A percentile compares a stretch with the other conserved stretches of the same genome.
phyloP scores from a whole-genome alignment of 164 flowering plant species.

The Santalum album region DNA sequence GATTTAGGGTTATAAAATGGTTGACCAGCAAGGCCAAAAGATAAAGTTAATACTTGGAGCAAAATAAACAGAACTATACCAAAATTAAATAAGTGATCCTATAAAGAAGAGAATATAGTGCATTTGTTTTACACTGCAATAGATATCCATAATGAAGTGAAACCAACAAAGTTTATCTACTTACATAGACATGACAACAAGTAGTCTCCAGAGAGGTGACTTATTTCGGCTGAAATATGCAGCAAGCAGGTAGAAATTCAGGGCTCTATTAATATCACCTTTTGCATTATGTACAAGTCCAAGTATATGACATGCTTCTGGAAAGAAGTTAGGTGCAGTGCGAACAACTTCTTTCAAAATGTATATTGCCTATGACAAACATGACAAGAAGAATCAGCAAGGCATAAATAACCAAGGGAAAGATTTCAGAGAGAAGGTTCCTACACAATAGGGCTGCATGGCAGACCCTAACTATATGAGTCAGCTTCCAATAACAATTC shows the following conservation, averaged over 20 bases:
- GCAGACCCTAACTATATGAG: too few species aligned
- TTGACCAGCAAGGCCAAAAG: too few species aligned
- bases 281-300: conserved; percentile 49
- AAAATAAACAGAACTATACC: too few species aligned
- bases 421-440: too few species aligned
- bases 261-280: conserved; percentile 43
- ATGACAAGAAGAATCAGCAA: background rate
- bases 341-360: conserved; percentile 45
- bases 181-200: conserved; percentile 37
- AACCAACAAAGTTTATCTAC: conserved; percentile 1
- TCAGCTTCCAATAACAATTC: too few species aligned
- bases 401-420: too few species aligned
- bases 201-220: conserved; percentile 59
- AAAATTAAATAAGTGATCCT: too few species aligned
- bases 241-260: conserved; percentile 57
- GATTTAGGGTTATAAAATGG: too few species aligned
- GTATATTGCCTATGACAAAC: conserved; percentile 29
- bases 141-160: background rate
- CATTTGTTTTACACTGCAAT: too few species aligned
- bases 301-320: conserved; percentile 61
- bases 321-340: conserved; percentile 52
- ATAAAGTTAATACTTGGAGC: too few species aligned
- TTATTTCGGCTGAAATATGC: conserved; percentile 60
- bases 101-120: too few species aligned
- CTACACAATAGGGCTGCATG: too few species aligned